These are phyloP conservation scores for Teunomyces aglyptinius DNA, from an alignment of 805 yeast genomes.

Conservation along the genomic window DNA sequence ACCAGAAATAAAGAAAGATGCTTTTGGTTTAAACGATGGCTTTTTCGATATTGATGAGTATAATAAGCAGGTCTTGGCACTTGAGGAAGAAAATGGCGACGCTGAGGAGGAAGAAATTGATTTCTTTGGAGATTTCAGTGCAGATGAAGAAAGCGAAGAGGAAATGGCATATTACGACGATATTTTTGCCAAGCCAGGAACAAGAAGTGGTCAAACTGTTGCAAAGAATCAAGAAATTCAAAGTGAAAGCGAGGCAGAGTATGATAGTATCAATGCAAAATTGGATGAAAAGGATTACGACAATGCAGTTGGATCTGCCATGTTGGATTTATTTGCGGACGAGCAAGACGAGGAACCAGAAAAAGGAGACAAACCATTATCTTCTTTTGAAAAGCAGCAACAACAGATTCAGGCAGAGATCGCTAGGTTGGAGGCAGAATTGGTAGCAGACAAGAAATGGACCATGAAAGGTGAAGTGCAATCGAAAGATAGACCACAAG, in stretches of 20 bases:
- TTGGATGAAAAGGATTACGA: conserved; percentile 63
- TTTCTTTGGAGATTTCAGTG: conserved; percentile 39
- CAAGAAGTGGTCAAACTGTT: not conserved
- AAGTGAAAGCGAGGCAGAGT: conserved; percentile 39
- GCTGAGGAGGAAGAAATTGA: conserved; percentile 48
- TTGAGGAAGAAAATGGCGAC: conserved; percentile 48
- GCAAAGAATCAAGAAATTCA: conserved; percentile 9
- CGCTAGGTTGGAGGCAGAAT: conserved; percentile 74
- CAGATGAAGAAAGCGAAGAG: conserved; percentile 38
- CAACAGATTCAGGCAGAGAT: conserved; percentile 73
- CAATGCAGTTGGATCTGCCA: conserved; percentile 57
- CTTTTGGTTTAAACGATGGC: conserved; percentile 73
- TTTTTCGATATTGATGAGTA: conserved; percentile 84
- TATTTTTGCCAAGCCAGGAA: conserved; percentile 53
- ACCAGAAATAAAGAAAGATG: conserved; percentile 37
- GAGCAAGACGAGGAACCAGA: conserved; percentile 15
- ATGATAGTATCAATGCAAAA: conserved; percentile 17
- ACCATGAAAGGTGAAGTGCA: conserved; percentile 89
- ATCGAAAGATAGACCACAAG: conserved; percentile 77
- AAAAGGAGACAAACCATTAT: conserved; percentile 37
- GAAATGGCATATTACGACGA: conserved; percentile 59
- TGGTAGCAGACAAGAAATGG: conserved; percentile 91
- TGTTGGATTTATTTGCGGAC: conserved; percentile 58
- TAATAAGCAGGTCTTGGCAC: conserved; percentile 67
- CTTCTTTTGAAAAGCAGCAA: conserved; percentile 84